These are phyloP conservation scores for Plantago major DNA, from an alignment of 257 asterid genomes.

Conservation along the genomic window DNA sequence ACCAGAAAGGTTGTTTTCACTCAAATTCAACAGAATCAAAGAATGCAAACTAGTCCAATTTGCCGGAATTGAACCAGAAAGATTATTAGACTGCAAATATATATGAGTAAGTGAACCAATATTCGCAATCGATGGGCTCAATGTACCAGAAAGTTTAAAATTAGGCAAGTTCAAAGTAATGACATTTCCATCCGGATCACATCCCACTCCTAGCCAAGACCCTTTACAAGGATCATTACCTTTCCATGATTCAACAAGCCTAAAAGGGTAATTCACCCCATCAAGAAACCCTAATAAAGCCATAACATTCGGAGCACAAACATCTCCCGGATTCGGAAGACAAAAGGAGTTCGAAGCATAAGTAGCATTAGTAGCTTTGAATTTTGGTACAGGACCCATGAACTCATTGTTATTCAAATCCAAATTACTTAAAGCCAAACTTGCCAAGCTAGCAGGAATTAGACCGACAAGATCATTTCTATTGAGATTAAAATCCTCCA, in stretches of 20 bases:
- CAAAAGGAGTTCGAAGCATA: slow-evolving; percentile 59
- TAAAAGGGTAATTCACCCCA: slow-evolving; percentile 57
- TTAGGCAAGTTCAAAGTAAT: slow-evolving; percentile 48
- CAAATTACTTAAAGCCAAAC: slow-evolving; percentile 40
- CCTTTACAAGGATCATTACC: slow-evolving; percentile 63
- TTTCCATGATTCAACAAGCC: slow-evolving; percentile 69
- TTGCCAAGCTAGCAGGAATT: slow-evolving; percentile 53
- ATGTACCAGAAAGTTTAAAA: slow-evolving; percentile 54
- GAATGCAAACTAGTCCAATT: slow-evolving; percentile 62
- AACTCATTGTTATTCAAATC: slow-evolving; percentile 78
- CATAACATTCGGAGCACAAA: slow-evolving; percentile 63
- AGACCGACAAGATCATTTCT: slow-evolving; percentile 72
- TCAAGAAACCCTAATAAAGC: slow-evolving; percentile 71
- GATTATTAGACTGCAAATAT: slow-evolving; percentile 50
- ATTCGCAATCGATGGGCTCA: slow-evolving; percentile 61
- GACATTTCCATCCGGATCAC: slow-evolving; percentile 44
- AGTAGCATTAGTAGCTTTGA: slow-evolving; percentile 48
- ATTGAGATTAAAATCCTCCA: slow-evolving; percentile 58
- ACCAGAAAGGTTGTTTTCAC: slow-evolving; percentile 61
- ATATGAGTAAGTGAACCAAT: slow-evolving; percentile 58
- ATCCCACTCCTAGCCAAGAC: slow-evolving; percentile 70
- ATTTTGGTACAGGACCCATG: slow-evolving; percentile 75
- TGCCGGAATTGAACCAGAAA: slow-evolving; percentile 57
- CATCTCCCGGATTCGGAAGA: slow-evolving; percentile 38
- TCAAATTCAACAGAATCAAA: slow-evolving; percentile 52